Percentiles rank a stretch among this genome's conserved stretches.
Conservation (phyloP, 805 yeast species). For the Suhomyces xylopsoci region DNA sequence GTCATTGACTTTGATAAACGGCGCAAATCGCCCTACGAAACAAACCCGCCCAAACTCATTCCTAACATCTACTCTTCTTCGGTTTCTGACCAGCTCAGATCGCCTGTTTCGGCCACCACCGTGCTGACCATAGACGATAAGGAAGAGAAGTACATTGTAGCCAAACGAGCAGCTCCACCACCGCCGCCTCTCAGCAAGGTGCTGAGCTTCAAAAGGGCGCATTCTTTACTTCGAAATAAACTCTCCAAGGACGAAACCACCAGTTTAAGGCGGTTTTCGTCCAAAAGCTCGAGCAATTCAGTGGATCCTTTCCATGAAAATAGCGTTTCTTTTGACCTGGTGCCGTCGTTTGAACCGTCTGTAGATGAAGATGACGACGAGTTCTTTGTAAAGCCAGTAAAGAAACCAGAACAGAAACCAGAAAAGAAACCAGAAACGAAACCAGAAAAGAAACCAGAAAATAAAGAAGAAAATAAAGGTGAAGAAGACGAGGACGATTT, state of each 20-base stretch:
- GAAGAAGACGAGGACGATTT: too few species aligned
- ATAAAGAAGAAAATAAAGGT: slow-evolving; percentile 13
- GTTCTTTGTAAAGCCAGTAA: slow-evolving; percentile 17
- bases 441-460: not conserved
- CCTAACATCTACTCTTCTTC: slow-evolving; percentile 36
- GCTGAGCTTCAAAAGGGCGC: slow-evolving; percentile 10
- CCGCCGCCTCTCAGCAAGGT: slow-evolving; percentile 51
- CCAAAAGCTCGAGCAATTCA: slow-evolving; percentile 3
- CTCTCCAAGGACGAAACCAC: not conserved
- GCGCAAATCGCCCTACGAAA: slow-evolving; percentile 68
- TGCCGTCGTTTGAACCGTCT: slow-evolving; percentile 39
- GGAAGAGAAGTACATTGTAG: slow-evolving; percentile 44
- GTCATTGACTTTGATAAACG: slow-evolving; percentile 83
- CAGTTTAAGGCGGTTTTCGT: not conserved
- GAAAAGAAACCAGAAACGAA: not conserved
- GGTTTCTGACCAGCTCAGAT: slow-evolving; percentile 26
- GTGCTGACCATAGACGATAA: slow-evolving; percentile 24
- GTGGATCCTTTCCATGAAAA: slow-evolving; percentile 66
- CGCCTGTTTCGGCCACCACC: slow-evolving; percentile 38
- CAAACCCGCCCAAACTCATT: slow-evolving; percentile 37
- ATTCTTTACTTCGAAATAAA: slow-evolving; percentile 5
- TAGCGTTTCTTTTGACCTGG: slow-evolving; percentile 69
- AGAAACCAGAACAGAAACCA: slow-evolving; percentile 17
- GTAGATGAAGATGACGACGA: slow-evolving; percentile 12
- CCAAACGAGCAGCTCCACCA: slow-evolving; percentile 69